Evolutionary conservation across 2,329 filamentous ascomycete genomes (phyloP).

Genomic region (Rhinocladiella mackenziei): DNA sequence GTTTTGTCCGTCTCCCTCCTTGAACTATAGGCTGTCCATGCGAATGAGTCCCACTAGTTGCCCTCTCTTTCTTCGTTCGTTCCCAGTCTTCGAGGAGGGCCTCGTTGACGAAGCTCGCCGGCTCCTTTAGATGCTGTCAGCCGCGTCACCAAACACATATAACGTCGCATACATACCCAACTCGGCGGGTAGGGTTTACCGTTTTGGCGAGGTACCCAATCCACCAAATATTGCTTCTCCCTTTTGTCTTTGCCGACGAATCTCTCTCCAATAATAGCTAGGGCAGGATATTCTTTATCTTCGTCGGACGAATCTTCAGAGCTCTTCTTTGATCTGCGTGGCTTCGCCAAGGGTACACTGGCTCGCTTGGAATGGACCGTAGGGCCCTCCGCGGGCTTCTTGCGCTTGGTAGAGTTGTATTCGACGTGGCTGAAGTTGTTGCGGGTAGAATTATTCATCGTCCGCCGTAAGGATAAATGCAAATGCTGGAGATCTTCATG

Average conservation of each 20-base stretch:
- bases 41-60: too few species aligned
- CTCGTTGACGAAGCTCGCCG: too few species aligned
- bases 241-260: slow-evolving; percentile 26
- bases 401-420: slow-evolving; percentile 18
- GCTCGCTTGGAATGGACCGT: not conserved
- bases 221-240: slow-evolving; percentile 21
- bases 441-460: slow-evolving; percentile 21
- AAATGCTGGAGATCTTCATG: slow-evolving; percentile 13
- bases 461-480: slow-evolving; percentile 13
- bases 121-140: too few species aligned
- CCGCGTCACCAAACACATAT: too few species aligned
- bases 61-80: too few species aligned
- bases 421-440: slow-evolving; percentile 8
- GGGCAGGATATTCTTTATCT: slow-evolving; percentile 22
- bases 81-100: too few species aligned
- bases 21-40: slow-evolving; percentile 15
- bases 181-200: slow-evolving; percentile 24
- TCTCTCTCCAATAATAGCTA: slow-evolving; percentile 36
- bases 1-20: slow-evolving; percentile 1
- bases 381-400: slow-evolving; percentile 8
- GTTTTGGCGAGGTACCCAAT: slow-evolving; percentile 25
- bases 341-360: too few species aligned
- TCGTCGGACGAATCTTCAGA: slow-evolving; percentile 7
- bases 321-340: too few species aligned
- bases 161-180: slow-evolving; percentile 20